phyloP scores from a whole-genome alignment of 1,284 basidiomycete genomes.

The Rhodotorula sp. region DNA sequence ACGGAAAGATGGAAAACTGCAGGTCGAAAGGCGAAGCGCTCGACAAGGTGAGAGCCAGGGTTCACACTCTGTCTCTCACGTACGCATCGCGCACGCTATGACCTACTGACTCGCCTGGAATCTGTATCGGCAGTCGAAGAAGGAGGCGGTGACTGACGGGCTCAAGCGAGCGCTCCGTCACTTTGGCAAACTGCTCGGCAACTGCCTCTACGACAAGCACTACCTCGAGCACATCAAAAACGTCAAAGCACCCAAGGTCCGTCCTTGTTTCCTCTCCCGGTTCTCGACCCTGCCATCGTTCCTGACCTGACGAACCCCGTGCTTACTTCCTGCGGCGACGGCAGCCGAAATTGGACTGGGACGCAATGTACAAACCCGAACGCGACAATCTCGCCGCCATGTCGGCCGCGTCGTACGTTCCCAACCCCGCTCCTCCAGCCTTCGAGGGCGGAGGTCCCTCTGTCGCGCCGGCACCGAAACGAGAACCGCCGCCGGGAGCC shows the following conservation, averaged over 20 bases:
- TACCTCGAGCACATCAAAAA: constrained; percentile 81
- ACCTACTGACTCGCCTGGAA: not conserved
- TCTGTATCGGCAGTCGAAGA: constrained; percentile 71
- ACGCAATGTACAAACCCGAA: constrained; percentile 63
- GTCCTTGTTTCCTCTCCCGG: constrained; percentile 40
- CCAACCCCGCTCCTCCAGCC: not conserved
- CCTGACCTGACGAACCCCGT: not conserved
- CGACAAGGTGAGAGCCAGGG: constrained; percentile 70
- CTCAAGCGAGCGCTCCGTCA: constrained; percentile 85
- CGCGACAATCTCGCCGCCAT: constrained; percentile 4
- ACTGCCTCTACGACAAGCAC: constrained; percentile 90
- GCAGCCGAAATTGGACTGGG: constrained; percentile 73
- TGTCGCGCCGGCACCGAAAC: not conserved
- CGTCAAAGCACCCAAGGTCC: constrained; percentile 74
- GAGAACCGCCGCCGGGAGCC: not conserved
- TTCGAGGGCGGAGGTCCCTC: not conserved
- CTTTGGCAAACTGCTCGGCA: constrained; percentile 92
- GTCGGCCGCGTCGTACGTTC: not conserved
- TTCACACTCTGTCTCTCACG: not conserved
- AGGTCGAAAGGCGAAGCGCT: constrained; percentile 80
- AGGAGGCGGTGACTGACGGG: constrained; percentile 94
- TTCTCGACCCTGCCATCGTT: too few relatives aligned
- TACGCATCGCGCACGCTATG: not conserved
- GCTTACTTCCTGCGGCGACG: not conserved
- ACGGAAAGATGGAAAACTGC: constrained; percentile 79